Evolutionary conservation across 177 flowering plant genomes (phyloP), one percentile per base, ranked within the genome.

Genomic region (Vitis hybrid): DNA sequence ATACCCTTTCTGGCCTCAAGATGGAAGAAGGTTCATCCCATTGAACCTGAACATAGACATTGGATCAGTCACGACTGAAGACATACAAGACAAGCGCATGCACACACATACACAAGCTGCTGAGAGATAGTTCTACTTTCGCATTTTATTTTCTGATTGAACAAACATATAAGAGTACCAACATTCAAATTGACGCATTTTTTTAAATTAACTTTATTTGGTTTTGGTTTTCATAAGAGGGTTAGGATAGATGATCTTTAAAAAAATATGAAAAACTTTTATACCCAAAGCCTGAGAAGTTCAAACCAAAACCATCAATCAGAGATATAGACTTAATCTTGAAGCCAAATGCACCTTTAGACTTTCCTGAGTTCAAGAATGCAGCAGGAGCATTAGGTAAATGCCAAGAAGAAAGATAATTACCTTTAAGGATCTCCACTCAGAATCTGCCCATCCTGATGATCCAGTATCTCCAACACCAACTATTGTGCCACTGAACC

Each of bases 381-480:
- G 29, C 29, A 26, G 29, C 29, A n/a, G 18, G 9, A 18, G 59
- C 59, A 55, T 55, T 8, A 55, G 18, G 18, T 7, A n/a, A 14
- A 55, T n/a, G 18, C 2, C 16, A 3, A 15, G 59, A 15, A 55
- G 19, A 14, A n/a, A 55, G n/a, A 5, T 55, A 55, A 11, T 3
- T 55, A 61, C 64, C 64, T 29, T 61, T 26, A 61, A 39, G 45
- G 64, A 61, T 61, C 64, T 22, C 64, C 64, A 61, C 33, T 61
- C 64, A 26, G 64, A 61, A 61, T 61, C 49, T 12, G 64, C 8
- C 64, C 64, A 61, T 15, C 64, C 16, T 26, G 64, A 61, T 61
- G 64, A 61, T 61, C 13, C 64, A 12, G 39, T 12, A 26, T 16
- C 39, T 16, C 39, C 64, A 61, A 20, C 64, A 12, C 16, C 64